These are phyloP conservation scores for Cladosporium sp. DNA, from an alignment of 2,329 filamentous ascomycete genomes.

Conservation along the genomic window DNA sequence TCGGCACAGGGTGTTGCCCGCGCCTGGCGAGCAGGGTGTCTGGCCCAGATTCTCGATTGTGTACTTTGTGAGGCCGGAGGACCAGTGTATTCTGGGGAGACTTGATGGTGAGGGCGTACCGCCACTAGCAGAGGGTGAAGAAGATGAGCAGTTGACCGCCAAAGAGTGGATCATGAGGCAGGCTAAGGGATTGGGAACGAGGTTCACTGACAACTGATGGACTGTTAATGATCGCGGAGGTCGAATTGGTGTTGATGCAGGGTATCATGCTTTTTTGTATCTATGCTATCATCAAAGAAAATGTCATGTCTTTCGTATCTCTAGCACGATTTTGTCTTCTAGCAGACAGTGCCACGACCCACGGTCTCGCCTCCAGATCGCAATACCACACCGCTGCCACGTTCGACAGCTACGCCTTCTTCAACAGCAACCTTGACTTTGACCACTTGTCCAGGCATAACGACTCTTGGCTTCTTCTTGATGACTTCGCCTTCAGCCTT, in stretches of 20 bases:
- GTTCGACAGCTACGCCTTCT: constrained; percentile 72
- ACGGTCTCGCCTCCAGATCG: constrained; percentile 77
- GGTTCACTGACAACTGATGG: constrained; percentile 10
- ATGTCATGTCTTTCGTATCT: neutral
- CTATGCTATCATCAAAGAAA: neutral
- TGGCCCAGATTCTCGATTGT: constrained; percentile 50
- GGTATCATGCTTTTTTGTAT: constrained; percentile 7
- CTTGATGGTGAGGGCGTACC: constrained; percentile 31
- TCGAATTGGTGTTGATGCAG: neutral
- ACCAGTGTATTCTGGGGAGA: constrained; percentile 42
- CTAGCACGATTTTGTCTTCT: neutral
- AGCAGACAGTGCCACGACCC: constrained; percentile 64
- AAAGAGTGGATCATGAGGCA: constrained; percentile 42
- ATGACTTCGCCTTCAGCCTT: constrained; percentile 61
- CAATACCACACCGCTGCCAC: constrained; percentile 74
- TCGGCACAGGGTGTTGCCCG: constrained; percentile 48
- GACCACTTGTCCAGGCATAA: constrained; percentile 74
- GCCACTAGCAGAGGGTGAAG: constrained; percentile 24
- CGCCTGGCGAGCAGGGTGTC: constrained; percentile 47
- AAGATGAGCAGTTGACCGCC: constrained; percentile 33
- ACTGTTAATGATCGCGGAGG: neutral
- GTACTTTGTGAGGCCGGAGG: constrained; percentile 52
- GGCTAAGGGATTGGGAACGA: constrained; percentile 31
- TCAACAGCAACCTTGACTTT: constrained; percentile 58
- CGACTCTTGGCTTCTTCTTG: constrained; percentile 80